Base-by-base conservation (phyloP, 305 asterid species). In the Solanum hybrid region DNA sequence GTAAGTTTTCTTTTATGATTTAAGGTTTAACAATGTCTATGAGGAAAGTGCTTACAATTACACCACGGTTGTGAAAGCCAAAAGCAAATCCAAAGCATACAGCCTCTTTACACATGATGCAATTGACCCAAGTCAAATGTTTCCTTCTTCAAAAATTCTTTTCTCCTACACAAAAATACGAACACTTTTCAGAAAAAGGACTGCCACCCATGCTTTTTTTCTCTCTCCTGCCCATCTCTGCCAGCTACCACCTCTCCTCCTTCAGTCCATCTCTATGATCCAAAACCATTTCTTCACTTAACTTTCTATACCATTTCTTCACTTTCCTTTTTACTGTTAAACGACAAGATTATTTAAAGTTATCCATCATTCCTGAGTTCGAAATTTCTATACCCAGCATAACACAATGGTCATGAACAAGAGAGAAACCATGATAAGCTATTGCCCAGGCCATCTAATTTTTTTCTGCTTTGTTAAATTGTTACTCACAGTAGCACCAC, bases 1-100 rank as follows among this genome's bases (percentile, higher is more conserved):
- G 99, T 97, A 95, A 91, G 93, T 81, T 89, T 91, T 88, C 82
- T 75, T 27, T 27, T 83, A 83, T 83, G 75, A 45, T 83, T 29
- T 34, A 0, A 39, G 89, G 70, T 89, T 79, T 80, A 36, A 65
- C 73, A 13, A 89, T 26, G 31, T 32, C 75, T 24, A 24, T 39
- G 81, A 78, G 31, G 88, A 86, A 68, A 33, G 29, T 78, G 41
- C 41, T 15, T 34, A 33, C 9, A 78, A 78, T 78, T 78, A 5
- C 39, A 77, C 39, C 39, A 17, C 8, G 26, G 41, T 15, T 34
- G 9, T 77, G 41, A 77, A 77, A 9, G 45, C 41, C 83, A 8
- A 78, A 78, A 20, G 41, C 82, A 77, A 77, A 77, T 77, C 26
- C 15, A 78, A 78, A 78, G 37, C 24, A 20, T 32, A 20, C 39